Evolutionary conservation across 495 filamentous ascomycete genomes (phyloP).

Genomic region (Penicillium argentinense): DNA sequence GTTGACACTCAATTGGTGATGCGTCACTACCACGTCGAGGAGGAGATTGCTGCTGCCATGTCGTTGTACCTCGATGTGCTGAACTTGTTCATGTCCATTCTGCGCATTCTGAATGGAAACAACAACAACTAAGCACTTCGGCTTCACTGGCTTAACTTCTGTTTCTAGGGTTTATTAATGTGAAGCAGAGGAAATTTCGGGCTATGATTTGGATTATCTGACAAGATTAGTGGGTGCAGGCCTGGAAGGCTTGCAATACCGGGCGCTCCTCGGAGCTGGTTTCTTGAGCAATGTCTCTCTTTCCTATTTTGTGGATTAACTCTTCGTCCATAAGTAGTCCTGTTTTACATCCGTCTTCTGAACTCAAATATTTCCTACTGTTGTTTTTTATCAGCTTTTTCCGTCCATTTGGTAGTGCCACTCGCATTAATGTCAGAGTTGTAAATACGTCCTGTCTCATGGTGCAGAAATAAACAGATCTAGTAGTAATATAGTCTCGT

Average conservation of each 20-base stretch:
- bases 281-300: conserved; percentile 2
- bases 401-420: no score
- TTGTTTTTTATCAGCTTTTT: no score
- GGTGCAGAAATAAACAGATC: no score
- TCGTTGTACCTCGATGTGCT: conserved; percentile 94
- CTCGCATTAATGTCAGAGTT: no score
- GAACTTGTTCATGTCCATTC: conserved; percentile 92
- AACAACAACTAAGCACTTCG: conserved; percentile 65
- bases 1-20: conserved; percentile 96
- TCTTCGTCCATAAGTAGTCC: no score
- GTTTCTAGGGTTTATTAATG: background rate
- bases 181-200: background rate
- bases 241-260: background rate
- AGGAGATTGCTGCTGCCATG: conserved; percentile 97
- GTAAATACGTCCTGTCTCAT: no score
- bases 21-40: conserved; percentile 94
- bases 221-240: background rate
- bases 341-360: no score
- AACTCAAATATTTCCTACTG: no score
- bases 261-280: conserved; percentile 9
- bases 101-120: conserved; percentile 87
- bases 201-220: background rate
- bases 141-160: background rate
- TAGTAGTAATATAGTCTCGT: no score
- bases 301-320: conserved; percentile 2